These are phyloP conservation scores for Oenanthe javanica DNA, from an alignment of 140 eudicot genomes.

Conservation along the genomic window DNA sequence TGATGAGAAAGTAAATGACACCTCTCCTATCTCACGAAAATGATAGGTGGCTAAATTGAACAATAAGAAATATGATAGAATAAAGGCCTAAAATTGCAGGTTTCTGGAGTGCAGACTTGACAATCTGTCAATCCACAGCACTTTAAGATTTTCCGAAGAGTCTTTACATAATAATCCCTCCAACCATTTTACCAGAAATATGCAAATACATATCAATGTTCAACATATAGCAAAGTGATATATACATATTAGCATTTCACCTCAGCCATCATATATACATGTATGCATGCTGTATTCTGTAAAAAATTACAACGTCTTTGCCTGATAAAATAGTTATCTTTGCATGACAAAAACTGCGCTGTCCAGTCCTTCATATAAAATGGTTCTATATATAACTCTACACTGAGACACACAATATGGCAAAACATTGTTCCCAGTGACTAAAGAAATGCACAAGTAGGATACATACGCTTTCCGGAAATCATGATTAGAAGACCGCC, in stretches of 20 bases:
- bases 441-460: not conserved
- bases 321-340: not conserved
- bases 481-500: slow-evolving; percentile 51
- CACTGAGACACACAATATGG: not conserved
- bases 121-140: too few relatives aligned
- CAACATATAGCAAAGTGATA: too few relatives aligned
- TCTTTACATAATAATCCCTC: too few relatives aligned
- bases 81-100: too few relatives aligned
- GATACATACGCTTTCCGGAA: slow-evolving; percentile 72
- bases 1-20: too few relatives aligned
- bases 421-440: not conserved
- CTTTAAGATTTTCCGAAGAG: too few relatives aligned
- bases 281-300: not conserved
- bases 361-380: not conserved
- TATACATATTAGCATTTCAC: not conserved
- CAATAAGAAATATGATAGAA: too few relatives aligned
- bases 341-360: not conserved
- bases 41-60: too few relatives aligned
- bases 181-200: too few relatives aligned
- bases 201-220: too few relatives aligned
- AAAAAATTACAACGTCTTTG: not conserved
- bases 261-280: not conserved
- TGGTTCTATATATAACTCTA: not conserved
- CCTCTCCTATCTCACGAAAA: too few relatives aligned
- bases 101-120: too few relatives aligned